Percentiles rank a stretch among this genome's conserved stretches.
These are phyloP conservation scores for Sarocladiaceae sp. DNA, from an alignment of 2,329 filamentous ascomycete genomes.

Conservation along the genomic window DNA sequence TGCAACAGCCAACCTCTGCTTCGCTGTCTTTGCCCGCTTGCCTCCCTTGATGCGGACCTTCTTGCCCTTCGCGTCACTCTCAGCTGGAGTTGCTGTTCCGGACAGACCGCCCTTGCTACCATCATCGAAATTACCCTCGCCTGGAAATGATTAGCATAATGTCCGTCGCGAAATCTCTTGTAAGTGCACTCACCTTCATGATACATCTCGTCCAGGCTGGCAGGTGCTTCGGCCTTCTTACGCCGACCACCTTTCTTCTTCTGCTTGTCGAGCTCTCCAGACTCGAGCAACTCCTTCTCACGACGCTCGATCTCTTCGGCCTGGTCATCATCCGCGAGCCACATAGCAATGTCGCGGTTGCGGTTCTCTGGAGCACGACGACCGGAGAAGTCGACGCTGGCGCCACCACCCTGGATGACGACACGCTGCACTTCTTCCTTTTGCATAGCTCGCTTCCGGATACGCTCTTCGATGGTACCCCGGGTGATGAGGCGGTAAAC, in stretches of 20 bases:
- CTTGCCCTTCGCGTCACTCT: constrained; percentile 47
- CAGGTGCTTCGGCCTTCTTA: constrained; percentile 45
- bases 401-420: constrained; percentile 88
- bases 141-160: constrained; percentile 42
- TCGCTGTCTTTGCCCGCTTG: constrained; percentile 61
- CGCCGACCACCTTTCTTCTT: constrained; percentile 59
- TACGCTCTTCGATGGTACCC: constrained; percentile 95
- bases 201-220: constrained; percentile 94
- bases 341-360: constrained; percentile 97
- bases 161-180: neutral
- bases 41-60: constrained; percentile 53
- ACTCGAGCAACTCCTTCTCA: constrained; percentile 80
- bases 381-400: constrained; percentile 94
- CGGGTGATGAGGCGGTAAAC: constrained; percentile 97
- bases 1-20: constrained; percentile 64
- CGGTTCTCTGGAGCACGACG: constrained; percentile 82
- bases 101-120: constrained; percentile 62
- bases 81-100: constrained; percentile 78
- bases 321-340: constrained; percentile 96
- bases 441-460: constrained; percentile 91
- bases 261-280: constrained; percentile 61
- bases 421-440: constrained; percentile 99
- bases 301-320: constrained; percentile 90
- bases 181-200: constrained; percentile 76
- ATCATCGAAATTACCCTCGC: constrained; percentile 95